These are phyloP conservation scores for Amanita muscaria DNA, from an alignment of 768 basidiomycete species.

Conservation along the genomic window DNA sequence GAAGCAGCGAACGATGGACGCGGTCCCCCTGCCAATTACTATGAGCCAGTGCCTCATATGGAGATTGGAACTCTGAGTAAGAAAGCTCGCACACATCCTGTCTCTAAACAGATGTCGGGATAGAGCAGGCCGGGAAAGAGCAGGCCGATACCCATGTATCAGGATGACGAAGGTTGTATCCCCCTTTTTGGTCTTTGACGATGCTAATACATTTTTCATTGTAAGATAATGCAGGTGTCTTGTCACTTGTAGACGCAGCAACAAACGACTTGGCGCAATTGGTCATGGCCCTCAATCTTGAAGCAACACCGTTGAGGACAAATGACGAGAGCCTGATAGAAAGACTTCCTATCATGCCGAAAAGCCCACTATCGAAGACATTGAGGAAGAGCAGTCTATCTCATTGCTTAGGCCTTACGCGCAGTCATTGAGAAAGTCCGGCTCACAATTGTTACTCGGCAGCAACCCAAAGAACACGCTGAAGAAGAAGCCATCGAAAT, in stretches of 20 bases:
- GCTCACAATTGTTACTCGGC: slow-evolving; percentile 4
- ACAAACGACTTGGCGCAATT: slow-evolving; percentile 73
- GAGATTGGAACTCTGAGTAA: slow-evolving; percentile 32
- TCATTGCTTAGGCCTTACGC: slow-evolving; percentile 46
- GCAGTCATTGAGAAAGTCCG: slow-evolving; percentile 18
- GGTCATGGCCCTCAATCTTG: slow-evolving; percentile 73
- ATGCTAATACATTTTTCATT: slow-evolving; percentile 1
- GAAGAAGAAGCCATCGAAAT: slow-evolving; percentile 3
- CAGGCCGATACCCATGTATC: no score
- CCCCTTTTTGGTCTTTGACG: slow-evolving; percentile 2
- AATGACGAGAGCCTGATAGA: slow-evolving; percentile 18
- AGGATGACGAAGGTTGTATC: slow-evolving; percentile 44
- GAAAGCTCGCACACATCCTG: slow-evolving; percentile 42
- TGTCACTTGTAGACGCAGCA: slow-evolving; percentile 66
- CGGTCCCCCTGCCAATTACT: slow-evolving; percentile 16
- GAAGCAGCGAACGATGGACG: slow-evolving; percentile 49
- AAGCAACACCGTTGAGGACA: slow-evolving; percentile 77
- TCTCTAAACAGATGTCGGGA: slow-evolving; percentile 56
- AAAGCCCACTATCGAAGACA: slow-evolving; percentile 33
- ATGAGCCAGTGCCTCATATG: slow-evolving; percentile 14
- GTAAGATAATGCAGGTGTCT: slow-evolving; percentile 41
- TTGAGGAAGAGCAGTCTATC: slow-evolving; percentile 31
- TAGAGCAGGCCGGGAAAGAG: slow-evolving; percentile 39
- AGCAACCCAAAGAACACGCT: slow-evolving; percentile 5
- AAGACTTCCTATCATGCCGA: slow-evolving; percentile 16